Evolutionary conservation across 1,284 basidiomycete genomes (phyloP).

Genomic region (Dichomitus squalens): DNA sequence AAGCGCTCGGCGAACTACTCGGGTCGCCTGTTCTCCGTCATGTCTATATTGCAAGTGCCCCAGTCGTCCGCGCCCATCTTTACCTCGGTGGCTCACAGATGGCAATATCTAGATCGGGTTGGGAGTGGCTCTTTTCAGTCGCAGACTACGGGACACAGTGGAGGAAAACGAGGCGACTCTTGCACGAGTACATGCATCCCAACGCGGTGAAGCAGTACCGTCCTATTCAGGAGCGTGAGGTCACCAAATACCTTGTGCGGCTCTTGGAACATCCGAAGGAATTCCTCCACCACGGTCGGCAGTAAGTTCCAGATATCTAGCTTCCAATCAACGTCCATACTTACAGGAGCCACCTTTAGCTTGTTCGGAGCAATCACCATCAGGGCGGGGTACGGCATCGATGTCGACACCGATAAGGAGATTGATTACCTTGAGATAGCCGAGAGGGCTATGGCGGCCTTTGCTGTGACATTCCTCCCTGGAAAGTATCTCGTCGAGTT

Average conservation of each 20-base stretch:
- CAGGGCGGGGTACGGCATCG: constrained; percentile 33
- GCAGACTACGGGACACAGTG: constrained; percentile 22
- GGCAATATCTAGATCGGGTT: not conserved
- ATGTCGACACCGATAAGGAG: constrained; percentile 6
- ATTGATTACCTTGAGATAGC: constrained; percentile 2
- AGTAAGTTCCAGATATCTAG: not conserved
- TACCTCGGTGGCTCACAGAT: no score
- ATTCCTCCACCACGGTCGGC: not conserved
- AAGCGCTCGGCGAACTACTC: constrained; percentile 15
- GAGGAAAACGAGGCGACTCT: constrained; percentile 8
- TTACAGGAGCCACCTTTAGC: constrained; percentile 13
- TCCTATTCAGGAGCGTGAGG: not conserved
- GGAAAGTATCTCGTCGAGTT: constrained; percentile 17
- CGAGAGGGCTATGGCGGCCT: constrained; percentile 4
- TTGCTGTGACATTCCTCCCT: constrained; percentile 6
- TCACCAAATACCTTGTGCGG: not conserved
- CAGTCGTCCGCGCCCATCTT: no score
- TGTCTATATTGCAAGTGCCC: constrained; percentile 15
- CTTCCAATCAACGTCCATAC: not conserved
- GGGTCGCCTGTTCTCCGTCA: constrained; percentile 5
- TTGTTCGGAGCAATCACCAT: constrained; percentile 30
- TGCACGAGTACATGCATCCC: constrained; percentile 13
- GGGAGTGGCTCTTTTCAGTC: constrained; percentile 8
- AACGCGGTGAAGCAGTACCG: not conserved
- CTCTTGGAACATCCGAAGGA: not conserved